Base-by-base conservation (phyloP, 2,329 filamentous ascomycete genomes). In the Pseudocercospora eumusae region DNA sequence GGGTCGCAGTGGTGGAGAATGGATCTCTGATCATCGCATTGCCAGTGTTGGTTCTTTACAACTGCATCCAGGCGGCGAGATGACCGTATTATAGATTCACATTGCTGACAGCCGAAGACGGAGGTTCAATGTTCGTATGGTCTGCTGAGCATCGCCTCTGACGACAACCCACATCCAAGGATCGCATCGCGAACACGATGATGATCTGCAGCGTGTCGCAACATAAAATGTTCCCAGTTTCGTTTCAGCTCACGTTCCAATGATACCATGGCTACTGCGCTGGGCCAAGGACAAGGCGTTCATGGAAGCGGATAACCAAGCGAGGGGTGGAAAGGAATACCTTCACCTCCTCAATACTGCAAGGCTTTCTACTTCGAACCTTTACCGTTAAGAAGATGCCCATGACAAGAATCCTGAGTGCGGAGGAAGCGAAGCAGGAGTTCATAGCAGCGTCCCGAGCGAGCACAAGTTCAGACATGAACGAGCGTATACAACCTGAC, bases 361-460 rank as follows among this genome's bases (percentile, higher is more conserved):
- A 36, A 36, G 33, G 13, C 6, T 1, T 36, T 36, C 33, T 36
- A 36, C 33, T n/a, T 36, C 15, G 13, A 36, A 36, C 13, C 33
- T 15, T n/a, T 36, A 36, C 33, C n/a, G 15, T 13, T 36, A 15
- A 36, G 13, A 36, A 50, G 21, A 25, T 25, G 20, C 21, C 47
- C 28, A 56, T 42, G n/a, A n/a, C n/a, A n/a, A n/a, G 33, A 50
- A 20, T 40, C 4, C 45, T 59, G 8, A 52, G 28, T 15, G 56
- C 56, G n/a, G 56, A 59, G 18, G 56, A 59, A 53, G 28, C 56
- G 9, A 49, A 36, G 25, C 45, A 36, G 21, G 44, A 23, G 13
- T 58, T 47, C 20, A 9, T 27, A 11, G 25, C 44, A 21, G 31
- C 31, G 25, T 56, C 53, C 15, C 36, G 15, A 27, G 20, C 15